Evolutionary conservation across 164 flowering plant genomes (phyloP).

Genomic region (Vitis cinerea): DNA sequence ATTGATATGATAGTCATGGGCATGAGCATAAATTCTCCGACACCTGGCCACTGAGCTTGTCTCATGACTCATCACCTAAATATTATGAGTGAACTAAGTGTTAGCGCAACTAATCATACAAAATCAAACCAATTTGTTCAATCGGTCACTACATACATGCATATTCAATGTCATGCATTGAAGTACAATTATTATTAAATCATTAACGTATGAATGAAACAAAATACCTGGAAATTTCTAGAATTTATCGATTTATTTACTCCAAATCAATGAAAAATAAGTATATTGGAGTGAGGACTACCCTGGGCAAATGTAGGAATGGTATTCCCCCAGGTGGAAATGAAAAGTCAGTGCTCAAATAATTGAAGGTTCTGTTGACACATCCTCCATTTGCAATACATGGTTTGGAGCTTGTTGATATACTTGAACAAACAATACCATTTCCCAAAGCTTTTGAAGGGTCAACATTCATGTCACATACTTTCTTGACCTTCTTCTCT

Average conservation of each 20-base stretch:
- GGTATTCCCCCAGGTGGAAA: slow-evolving; percentile 81
- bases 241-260: background rate
- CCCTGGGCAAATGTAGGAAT: slow-evolving; percentile 89
- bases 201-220: too few relatives aligned
- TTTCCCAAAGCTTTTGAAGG: slow-evolving; percentile 65
- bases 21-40: slow-evolving; percentile 97
- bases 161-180: too few relatives aligned
- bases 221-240: too few relatives aligned
- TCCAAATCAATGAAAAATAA: slow-evolving; percentile 1
- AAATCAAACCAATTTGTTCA: background rate
- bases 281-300: slow-evolving; percentile 48
- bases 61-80: slow-evolving; percentile 83
- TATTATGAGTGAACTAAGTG: slow-evolving; percentile 6
- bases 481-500: slow-evolving; percentile 92
- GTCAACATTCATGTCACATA: slow-evolving; percentile 84
- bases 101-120: slow-evolving; percentile 6
- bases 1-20: slow-evolving; percentile 99
- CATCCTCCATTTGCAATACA: slow-evolving; percentile 71
- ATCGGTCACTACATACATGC: too few relatives aligned
- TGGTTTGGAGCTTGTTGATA: slow-evolving; percentile 41
- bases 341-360: slow-evolving; percentile 52
- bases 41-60: slow-evolving; percentile 83
- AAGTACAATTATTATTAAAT: too few relatives aligned
- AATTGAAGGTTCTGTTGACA: slow-evolving; percentile 42
- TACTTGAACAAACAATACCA: slow-evolving; percentile 75